phyloP scores from a whole-genome alignment of 2,329 filamentous ascomycete genomes.

The Fusarium albidum region DNA sequence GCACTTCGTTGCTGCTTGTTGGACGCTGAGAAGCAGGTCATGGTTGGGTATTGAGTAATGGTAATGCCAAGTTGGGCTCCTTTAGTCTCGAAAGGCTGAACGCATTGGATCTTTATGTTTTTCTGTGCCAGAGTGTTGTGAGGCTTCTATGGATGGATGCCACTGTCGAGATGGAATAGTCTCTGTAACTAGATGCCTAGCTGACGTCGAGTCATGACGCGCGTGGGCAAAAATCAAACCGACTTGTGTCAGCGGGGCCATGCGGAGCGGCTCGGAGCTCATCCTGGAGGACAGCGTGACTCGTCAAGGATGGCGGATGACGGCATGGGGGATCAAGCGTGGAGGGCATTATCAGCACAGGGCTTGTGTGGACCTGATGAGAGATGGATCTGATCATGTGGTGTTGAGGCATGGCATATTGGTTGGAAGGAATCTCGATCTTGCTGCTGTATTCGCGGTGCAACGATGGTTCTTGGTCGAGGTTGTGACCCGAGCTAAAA shows the following conservation, averaged over 20 bases:
- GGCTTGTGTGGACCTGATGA: background rate
- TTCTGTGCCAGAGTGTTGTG: background rate
- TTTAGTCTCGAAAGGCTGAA: background rate
- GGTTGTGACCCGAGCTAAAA: too few species aligned
- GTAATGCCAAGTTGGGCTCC: slow-evolving; percentile 38
- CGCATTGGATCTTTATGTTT: slow-evolving; percentile 1
- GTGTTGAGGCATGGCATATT: slow-evolving; percentile 14
- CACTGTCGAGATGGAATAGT: too few species aligned
- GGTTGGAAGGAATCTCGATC: slow-evolving; percentile 21
- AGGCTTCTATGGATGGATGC: too few species aligned
- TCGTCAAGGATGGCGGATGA: slow-evolving; percentile 28
- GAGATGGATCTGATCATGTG: slow-evolving; percentile 19
- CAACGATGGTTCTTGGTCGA: too few species aligned
- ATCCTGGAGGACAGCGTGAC: slow-evolving; percentile 32
- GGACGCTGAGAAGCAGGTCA: slow-evolving; percentile 18
- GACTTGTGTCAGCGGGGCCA: slow-evolving; percentile 16
- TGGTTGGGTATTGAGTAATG: slow-evolving; percentile 42
- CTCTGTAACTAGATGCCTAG: too few species aligned
- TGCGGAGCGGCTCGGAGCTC: slow-evolving; percentile 14
- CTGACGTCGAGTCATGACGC: slow-evolving; percentile 14
- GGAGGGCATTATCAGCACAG: slow-evolving; percentile 1
- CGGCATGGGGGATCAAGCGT: slow-evolving; percentile 16
- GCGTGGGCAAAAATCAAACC: slow-evolving; percentile 16
- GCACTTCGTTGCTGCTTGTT: slow-evolving; percentile 12
- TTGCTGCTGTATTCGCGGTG: too few species aligned